phyloP scores from a whole-genome alignment of 2,329 filamentous ascomycete species.

The Fusarium chaquense region DNA sequence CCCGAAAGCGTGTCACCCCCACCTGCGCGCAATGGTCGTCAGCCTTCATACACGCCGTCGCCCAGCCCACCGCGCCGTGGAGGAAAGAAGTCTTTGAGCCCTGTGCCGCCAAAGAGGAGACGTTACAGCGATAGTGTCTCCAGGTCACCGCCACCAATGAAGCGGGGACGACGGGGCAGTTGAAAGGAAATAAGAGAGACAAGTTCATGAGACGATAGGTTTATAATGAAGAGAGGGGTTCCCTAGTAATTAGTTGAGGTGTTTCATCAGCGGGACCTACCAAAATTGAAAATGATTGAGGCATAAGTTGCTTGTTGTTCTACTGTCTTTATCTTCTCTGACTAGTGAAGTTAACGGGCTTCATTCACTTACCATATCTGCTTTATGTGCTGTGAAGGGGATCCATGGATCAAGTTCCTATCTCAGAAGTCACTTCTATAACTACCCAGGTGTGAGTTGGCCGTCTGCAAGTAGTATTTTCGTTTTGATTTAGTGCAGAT shows the following conservation, averaged over 20 bases:
- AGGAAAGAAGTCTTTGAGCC: slow-evolving; percentile 42
- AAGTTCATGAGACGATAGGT: background rate
- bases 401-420: background rate
- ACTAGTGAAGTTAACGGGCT: background rate
- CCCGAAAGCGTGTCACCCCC: slow-evolving; percentile 38
- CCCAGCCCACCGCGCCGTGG: slow-evolving; percentile 39
- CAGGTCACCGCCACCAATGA: slow-evolving; percentile 50
- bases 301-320: background rate
- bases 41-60: slow-evolving; percentile 45
- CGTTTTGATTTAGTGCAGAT: background rate
- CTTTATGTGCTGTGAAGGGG: background rate
- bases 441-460: no score
- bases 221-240: slow-evolving; percentile 23
- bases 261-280: slow-evolving; percentile 40
- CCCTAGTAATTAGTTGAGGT: slow-evolving; percentile 38
- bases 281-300: slow-evolving; percentile 42
- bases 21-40: slow-evolving; percentile 39
- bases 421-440: background rate
- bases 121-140: slow-evolving; percentile 51
- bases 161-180: slow-evolving; percentile 49
- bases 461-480: background rate
- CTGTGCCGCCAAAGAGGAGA: slow-evolving; percentile 49
- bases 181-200: slow-evolving; percentile 23
- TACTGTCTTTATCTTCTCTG: background rate
- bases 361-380: background rate